Evolutionary conservation across 495 filamentous ascomycete species (phyloP), one percentile per base, ranked within the genome.

Genomic region (Parathielavia appendiculata): DNA sequence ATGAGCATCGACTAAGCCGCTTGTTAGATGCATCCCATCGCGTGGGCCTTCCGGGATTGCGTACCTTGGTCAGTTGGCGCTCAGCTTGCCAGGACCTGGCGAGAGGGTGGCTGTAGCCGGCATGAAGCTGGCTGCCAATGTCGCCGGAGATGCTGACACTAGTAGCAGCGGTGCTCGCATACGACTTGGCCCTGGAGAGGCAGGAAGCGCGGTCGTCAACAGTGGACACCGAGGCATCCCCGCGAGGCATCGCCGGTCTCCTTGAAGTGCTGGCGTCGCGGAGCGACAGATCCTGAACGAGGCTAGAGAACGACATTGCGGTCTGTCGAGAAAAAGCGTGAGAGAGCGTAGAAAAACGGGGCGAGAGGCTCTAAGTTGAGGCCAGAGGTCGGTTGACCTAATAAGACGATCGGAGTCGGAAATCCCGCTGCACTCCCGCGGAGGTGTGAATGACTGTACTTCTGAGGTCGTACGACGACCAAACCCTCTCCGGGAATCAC

Each of bases 21-120:
- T 7, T 17, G 58, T 67, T 47, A 68, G 68, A 30, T 19, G 47
- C 32, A 34, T 32, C 26, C 26, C 3, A 13, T 13, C 45, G 38
- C 3, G 43, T 17, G 26, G 39, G 20, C 26, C 39, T 17, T 22
- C 26, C 51, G 35, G 23, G 16, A 12, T 34, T 52, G 60, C 77
- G 51, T 59, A 91, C 92, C 84, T 98, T 98, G 19, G 95, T 97
- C 66, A 98, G 81, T 79, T 97, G 92, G 49, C 91, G 81, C 75
- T 98, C 95, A 11, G 93, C 89, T 69, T 98, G 93, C 93, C 93
- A 98, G 67, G 89, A 81, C 58, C 93, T 79, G 47, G 89, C 86
- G 47, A 98, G 81, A 26, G 93, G 91, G 68, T 98, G 93, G 63
- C 84, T 87, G 71, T 97, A 98, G 53, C 93, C 93, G 57, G 91